phyloP scores from a whole-genome alignment of 768 basidiomycete species.

The Rhodotorula graminis region DNA sequence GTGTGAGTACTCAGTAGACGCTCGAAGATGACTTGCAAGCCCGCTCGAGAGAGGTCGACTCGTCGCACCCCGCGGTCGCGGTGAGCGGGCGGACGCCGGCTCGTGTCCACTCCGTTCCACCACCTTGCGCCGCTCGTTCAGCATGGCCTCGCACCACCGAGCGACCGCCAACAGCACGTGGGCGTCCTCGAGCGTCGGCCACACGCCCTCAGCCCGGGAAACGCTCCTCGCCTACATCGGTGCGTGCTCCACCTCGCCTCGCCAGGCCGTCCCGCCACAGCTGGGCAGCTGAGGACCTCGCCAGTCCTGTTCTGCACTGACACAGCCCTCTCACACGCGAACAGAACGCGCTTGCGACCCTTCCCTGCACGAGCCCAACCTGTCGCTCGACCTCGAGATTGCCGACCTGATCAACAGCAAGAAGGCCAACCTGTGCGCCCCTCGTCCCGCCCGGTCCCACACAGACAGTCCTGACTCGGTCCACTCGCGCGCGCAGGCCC shows the following conservation, averaged over 20 bases:
- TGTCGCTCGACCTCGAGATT: conserved; percentile 84
- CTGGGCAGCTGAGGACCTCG: not conserved
- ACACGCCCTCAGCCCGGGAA: conserved; percentile 5
- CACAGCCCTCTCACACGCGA: not conserved
- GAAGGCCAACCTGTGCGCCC: conserved; percentile 81
- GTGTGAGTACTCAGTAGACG: too few species aligned
- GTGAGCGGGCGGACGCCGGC: too few species aligned
- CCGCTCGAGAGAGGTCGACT: too few species aligned
- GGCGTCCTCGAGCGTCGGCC: conserved; percentile 4
- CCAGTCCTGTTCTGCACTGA: too few species aligned
- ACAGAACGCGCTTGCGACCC: conserved; percentile 77
- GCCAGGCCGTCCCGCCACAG: not conserved
- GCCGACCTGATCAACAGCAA: conserved; percentile 88
- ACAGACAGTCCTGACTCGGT: not conserved
- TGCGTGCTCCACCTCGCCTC: not conserved
- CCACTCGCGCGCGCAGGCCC: conserved; percentile 55
- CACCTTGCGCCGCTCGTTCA: not conserved
- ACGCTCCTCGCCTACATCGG: conserved; percentile 32
- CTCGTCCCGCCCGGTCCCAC: not conserved
- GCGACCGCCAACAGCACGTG: conserved; percentile 1
- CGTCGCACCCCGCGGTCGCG: too few species aligned
- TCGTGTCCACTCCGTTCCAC: too few species aligned
- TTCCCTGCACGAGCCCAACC: conserved; percentile 78
- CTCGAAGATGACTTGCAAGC: too few species aligned
- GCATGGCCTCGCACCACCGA: conserved; percentile 30